Conservation (phyloP, 2,329 filamentous ascomycete species). For the Sporothrix pseudoabietina region DNA sequence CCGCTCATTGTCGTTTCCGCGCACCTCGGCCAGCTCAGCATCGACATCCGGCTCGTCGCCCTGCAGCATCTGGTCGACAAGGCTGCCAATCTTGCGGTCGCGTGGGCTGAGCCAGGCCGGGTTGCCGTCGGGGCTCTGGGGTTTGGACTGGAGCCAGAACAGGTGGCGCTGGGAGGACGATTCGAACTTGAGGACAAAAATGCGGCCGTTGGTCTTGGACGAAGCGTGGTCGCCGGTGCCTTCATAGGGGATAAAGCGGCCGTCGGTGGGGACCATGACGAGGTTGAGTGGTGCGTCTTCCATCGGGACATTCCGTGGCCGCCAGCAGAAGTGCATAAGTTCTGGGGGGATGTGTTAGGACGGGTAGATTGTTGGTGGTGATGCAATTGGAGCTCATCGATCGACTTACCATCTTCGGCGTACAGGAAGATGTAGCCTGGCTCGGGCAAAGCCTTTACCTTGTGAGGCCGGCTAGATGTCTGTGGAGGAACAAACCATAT, state of each 20-base stretch:
- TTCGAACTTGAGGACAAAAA: conserved; percentile 90
- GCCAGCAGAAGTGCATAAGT: conserved; percentile 96
- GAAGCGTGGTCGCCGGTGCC: conserved; percentile 58
- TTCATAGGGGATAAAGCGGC: conserved; percentile 81
- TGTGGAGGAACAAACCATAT: neutral
- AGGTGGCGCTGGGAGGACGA: conserved; percentile 89
- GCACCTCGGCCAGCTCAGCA: conserved; percentile 68
- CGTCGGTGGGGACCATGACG: conserved; percentile 89
- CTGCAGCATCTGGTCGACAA: conserved; percentile 81
- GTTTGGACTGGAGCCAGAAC: conserved; percentile 95
- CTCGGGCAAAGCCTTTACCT: conserved; percentile 70
- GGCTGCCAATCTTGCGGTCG: conserved; percentile 83
- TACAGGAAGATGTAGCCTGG: conserved; percentile 92
- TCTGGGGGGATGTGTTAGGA: conserved; percentile 52
- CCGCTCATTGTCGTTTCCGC: conserved; percentile 47
- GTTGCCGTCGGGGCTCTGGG: conserved; percentile 69
- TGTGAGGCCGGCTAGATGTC: conserved; percentile 53
- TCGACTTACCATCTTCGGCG: conserved; percentile 72
- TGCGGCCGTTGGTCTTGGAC: conserved; percentile 77
- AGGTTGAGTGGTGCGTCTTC: conserved; percentile 82
- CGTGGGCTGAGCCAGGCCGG: conserved; percentile 79
- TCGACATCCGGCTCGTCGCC: conserved; percentile 85
- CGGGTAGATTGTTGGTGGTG: too few species aligned
- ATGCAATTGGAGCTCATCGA: neutral
- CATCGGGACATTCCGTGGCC: conserved; percentile 70